Base-by-base conservation (phyloP, 1,139 yeast genomes). In the Meyerozyma guilliermondii region DNA sequence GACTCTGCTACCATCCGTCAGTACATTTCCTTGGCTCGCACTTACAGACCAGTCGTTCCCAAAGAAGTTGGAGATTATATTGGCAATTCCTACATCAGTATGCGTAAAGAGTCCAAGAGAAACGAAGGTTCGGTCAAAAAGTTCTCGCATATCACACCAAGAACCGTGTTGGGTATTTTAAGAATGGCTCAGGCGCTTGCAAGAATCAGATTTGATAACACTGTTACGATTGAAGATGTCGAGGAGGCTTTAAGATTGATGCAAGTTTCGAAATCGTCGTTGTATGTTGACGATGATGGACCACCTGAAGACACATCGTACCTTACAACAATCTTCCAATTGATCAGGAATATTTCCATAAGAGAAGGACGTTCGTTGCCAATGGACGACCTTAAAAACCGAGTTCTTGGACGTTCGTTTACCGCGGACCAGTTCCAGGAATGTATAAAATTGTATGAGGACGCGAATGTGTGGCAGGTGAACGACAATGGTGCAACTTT, bases 151-250 rank as follows among this genome's bases (percentile, higher is more conserved):
- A 85, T 95, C 22, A 89, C 98, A 0, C 98, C 98, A 44, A 83
- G 99, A 72, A 89, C 98, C 2, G 74, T 94, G 49, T 73, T 94
- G 49, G 98, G 95, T 52, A 83, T 94, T 42, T 70, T 94, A 54
- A 83, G 99, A 68, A 74, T 94, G 76, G 79, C 98, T 1, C 98
- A 92, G 65, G 98, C 98, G 0, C 74, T 87, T 49, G 98, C 98
- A 0, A 79, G 97, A 56, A 73, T 94, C 48, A 77, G 98, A 56
- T 87, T 92, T 60, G 82, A 83, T 46, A 74, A 83, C 48, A 66
- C 61, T 13, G 98, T 94, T 7, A 74, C 74, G 23, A 66, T 74
- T 41, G 87, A 78, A 47, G 98, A 94, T 63, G 97, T 94, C 31
- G 98, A 94, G 58, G 99, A 94, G 66, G 96, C 98, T 0, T 71